Base-by-base conservation (phyloP, 805 yeast genomes). In the Cephaloascus albidus region DNA sequence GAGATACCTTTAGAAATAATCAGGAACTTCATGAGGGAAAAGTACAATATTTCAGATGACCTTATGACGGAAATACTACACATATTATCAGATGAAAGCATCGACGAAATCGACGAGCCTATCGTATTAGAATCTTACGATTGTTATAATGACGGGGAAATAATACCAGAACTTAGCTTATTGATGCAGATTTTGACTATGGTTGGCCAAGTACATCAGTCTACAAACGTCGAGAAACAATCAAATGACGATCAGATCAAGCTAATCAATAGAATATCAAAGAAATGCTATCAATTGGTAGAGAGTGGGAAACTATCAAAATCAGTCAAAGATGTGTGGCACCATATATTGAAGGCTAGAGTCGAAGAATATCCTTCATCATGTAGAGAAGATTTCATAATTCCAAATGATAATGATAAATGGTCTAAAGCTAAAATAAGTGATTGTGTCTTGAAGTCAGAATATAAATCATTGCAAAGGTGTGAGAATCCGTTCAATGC, bases 271-370 rank as follows among this genome's bases (percentile, higher is more conserved):
- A 63, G 87, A 48, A 61, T 73, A 2, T 63, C 74, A 36, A 70
- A 76, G 43, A 82, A 81, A 48, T 72, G 81, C 45, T 69, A 74
- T 44, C 87, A 81, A 49, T 55, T 81, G 39, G 58, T 79, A 14
- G 83, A 78, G 44, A 50, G 68, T 14, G 62, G 62, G 3, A 68
- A 65, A 40, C 52, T 79, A 20, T 80, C 86, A 2, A 50, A 53
- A 19, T 45, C 32, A 10, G 58, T 63, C 42, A 38, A 58, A 16
- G 40, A 44, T 0, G 54, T 63, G 43, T 62, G 65, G 36, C 45
- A 51, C 8, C 43, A 43, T 2, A 60, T 76, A 12, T 20, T 74
- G 4, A 43, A 53, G 2, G 28, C 32, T 3, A 56, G 78, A 45
- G 40, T 75, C 16, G 43, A 42, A 8, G 68, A 75, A 38, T 84